phyloP scores from a whole-genome alignment of 176 grass and related monocot genomes.

The Dactylis glomerata region DNA sequence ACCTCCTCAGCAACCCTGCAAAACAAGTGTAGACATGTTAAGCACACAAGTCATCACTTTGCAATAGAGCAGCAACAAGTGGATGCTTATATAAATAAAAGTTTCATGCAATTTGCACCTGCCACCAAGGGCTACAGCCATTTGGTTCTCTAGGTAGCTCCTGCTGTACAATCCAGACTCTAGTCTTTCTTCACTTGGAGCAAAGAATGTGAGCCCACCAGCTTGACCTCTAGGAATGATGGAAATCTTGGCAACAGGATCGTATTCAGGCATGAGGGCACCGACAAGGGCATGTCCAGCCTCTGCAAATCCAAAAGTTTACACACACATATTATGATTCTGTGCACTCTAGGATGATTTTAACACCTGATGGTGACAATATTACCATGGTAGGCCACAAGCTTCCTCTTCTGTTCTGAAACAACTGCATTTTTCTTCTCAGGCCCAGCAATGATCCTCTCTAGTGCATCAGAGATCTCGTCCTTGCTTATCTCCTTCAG shows the following conservation, averaged over 20 bases:
- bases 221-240: constrained; percentile 94
- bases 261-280: constrained; percentile 97
- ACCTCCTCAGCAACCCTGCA: constrained; percentile 99
- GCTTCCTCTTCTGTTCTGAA: constrained; percentile 89
- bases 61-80: neutral
- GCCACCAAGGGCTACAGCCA: constrained; percentile 98
- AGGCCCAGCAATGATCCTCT: constrained; percentile 97
- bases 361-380: neutral
- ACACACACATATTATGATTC: constrained; percentile 19
- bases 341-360: neutral
- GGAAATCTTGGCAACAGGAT: constrained; percentile 96
- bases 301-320: constrained; percentile 48
- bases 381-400: constrained; percentile 95
- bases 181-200: constrained; percentile 90
- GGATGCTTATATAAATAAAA: neutral
- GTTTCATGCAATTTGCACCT: constrained; percentile 38
- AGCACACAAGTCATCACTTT: neutral
- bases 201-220: constrained; percentile 97
- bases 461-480: constrained; percentile 94
- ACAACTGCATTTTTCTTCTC: constrained; percentile 99
- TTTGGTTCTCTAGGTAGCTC: constrained; percentile 99
- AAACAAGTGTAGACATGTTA: neutral
- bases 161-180: constrained; percentile 93
- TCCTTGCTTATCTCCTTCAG: constrained; percentile 99
- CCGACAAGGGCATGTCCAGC: constrained; percentile 95